Percentiles rank a stretch among this genome's conserved stretches.
These are phyloP conservation scores for Tuber borchii DNA, from an alignment of 495 filamentous ascomycete species.

Conservation along the genomic window DNA sequence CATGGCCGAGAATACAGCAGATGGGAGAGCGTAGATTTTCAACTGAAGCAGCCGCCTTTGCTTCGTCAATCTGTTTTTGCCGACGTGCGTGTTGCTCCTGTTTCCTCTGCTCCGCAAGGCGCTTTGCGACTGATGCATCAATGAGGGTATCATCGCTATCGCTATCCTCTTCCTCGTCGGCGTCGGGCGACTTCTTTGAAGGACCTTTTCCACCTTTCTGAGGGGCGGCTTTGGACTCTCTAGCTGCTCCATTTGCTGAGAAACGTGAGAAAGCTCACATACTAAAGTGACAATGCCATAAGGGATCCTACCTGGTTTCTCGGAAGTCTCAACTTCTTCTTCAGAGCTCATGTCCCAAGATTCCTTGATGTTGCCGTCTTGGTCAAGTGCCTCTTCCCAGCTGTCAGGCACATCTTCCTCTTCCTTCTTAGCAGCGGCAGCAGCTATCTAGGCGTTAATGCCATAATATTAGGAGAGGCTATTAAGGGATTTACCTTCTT, in stretches of 20 bases:
- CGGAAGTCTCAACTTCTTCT: slow-evolving; percentile 52
- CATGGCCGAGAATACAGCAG: slow-evolving; percentile 98
- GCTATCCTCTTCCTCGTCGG: slow-evolving; percentile 91
- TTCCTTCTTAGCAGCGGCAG: slow-evolving; percentile 39
- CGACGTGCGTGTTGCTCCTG: slow-evolving; percentile 85
- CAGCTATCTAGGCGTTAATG: slow-evolving; percentile 12
- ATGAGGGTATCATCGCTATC: slow-evolving; percentile 64
- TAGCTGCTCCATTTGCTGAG: slow-evolving; percentile 15
- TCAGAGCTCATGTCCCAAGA: slow-evolving; percentile 88
- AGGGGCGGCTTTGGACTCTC: slow-evolving; percentile 24
- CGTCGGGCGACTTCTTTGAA: slow-evolving; percentile 47
- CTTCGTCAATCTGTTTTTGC: slow-evolving; percentile 82
- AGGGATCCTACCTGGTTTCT: slow-evolving; percentile 42
- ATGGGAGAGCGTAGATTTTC: slow-evolving; percentile 95
- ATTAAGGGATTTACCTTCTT: slow-evolving; percentile 41
- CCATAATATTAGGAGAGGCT: not conserved
- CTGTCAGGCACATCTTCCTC: slow-evolving; percentile 64
- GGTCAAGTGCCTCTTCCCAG: slow-evolving; percentile 80
- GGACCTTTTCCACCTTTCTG: slow-evolving; percentile 37
- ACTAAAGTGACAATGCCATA: not conserved
- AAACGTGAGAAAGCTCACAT: not conserved
- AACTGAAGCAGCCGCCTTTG: slow-evolving; percentile 81
- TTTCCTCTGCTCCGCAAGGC: slow-evolving; percentile 66
- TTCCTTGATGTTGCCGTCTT: slow-evolving; percentile 75
- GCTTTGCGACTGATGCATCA: slow-evolving; percentile 58